Evolutionary conservation across 768 basidiomycete genomes (phyloP).

Genomic region (Xanthoconium purpureum): DNA sequence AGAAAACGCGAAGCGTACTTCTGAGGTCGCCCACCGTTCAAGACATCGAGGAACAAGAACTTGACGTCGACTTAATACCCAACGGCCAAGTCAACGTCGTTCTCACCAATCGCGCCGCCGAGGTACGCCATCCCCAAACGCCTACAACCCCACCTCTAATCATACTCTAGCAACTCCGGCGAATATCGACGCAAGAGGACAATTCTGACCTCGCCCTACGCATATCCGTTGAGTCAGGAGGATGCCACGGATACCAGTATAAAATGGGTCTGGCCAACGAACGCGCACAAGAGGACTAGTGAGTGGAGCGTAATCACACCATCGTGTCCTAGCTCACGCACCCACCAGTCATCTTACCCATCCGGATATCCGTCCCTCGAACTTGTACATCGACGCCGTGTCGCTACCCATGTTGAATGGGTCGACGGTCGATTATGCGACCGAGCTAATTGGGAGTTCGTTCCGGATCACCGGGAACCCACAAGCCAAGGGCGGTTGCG

Average conservation of each 20-base stretch:
- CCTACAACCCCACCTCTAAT: too few species aligned
- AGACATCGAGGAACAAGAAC: constrained; percentile 57
- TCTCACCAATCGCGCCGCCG: constrained; percentile 40
- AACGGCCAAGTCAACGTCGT: constrained; percentile 51
- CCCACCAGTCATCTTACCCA: constrained; percentile 51
- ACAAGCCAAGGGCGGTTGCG: constrained; percentile 89
- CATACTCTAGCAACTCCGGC: constrained; percentile 51
- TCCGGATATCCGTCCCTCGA: constrained; percentile 66
- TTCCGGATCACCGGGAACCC: constrained; percentile 86
- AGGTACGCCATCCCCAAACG: too few species aligned
- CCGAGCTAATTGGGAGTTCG: constrained; percentile 42
- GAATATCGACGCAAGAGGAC: constrained; percentile 59
- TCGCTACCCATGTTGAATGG: constrained; percentile 85
- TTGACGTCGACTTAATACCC: constrained; percentile 59
- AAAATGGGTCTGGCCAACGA: constrained; percentile 76
- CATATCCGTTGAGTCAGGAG: constrained; percentile 68
- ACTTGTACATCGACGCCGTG: constrained; percentile 80
- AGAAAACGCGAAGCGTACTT: constrained; percentile 46
- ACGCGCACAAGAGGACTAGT: constrained; percentile 81
- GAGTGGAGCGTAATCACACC: constrained; percentile 29
- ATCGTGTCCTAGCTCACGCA: not conserved
- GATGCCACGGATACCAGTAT: constrained; percentile 65
- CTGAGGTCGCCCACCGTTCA: constrained; percentile 49
- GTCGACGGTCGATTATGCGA: constrained; percentile 42
- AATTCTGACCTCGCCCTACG: constrained; percentile 67